Evolutionary conservation across 352 stramenopile species (phyloP).

Genomic region (Globisporangium lucens): DNA sequence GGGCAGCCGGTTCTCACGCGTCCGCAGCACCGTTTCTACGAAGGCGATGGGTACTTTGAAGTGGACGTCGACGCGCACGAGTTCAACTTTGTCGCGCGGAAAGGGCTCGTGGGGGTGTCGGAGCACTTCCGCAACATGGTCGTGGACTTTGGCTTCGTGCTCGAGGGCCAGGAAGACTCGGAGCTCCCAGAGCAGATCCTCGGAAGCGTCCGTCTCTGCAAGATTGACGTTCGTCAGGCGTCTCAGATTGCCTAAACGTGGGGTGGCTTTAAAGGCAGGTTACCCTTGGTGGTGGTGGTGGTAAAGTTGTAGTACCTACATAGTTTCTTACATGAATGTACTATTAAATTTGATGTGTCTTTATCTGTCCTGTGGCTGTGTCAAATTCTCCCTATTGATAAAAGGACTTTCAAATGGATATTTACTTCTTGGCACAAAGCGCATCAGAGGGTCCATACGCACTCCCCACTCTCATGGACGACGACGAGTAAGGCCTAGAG

Average conservation of each 20-base stretch:
- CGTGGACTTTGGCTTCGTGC: slow-evolving; percentile 80
- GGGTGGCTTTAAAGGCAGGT: not conserved
- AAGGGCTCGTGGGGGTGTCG: slow-evolving; percentile 66
- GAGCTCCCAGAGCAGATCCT: slow-evolving; percentile 80
- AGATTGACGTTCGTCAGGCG: slow-evolving; percentile 63
- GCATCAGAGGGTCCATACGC: no score
- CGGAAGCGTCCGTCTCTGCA: slow-evolving; percentile 68
- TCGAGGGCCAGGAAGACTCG: slow-evolving; percentile 74
- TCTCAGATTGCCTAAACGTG: not conserved
- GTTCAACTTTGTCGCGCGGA: slow-evolving; percentile 83
- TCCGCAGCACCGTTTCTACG: slow-evolving; percentile 75
- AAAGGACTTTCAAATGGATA: no score
- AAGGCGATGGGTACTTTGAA: slow-evolving; percentile 73
- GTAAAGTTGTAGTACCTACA: not conserved
- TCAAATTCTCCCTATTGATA: no score
- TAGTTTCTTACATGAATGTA: not conserved
- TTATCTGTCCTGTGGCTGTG: not conserved
- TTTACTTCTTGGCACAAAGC: no score
- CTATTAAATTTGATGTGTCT: not conserved
- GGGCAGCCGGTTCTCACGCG: slow-evolving; percentile 78
- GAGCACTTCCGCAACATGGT: slow-evolving; percentile 81
- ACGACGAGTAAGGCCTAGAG: no score
- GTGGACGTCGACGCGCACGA: slow-evolving; percentile 80
- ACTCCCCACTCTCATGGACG: no score
- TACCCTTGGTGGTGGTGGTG: not conserved